Base-by-base conservation (phyloP, 768 basidiomycete genomes). In the Kwoniella mangroviensis region DNA sequence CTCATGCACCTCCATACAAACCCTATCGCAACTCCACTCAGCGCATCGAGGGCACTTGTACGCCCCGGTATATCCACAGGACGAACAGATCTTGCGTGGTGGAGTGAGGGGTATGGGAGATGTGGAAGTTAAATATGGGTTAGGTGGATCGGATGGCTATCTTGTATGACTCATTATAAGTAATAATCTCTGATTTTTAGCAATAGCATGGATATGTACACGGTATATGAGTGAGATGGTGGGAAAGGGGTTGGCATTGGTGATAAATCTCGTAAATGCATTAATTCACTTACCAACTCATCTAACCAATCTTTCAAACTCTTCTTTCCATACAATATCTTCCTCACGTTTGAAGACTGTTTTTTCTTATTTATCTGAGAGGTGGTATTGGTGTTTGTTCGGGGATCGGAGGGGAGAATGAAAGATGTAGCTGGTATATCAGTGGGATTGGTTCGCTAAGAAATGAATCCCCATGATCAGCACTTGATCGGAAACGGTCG, bases 391-490 rank as follows among this genome's bases (percentile, higher is more conserved):
- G 60, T 11, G 65, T n/a, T n/a, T 63, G 61, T 22, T 62, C 57
- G 17, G 17, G 45, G 15, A 28, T 63, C 26, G 26, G 70, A 45
- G 19, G 41, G 43, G 22, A 56, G 70, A 34, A 66, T 63, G 74
- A 79, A 82, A 1, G 78, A 79, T 0, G 69, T 59, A 54, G 75
- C 68, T 17, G 81, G 81, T 40, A 80, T 78, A 58, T 82, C 81
- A 22, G 80, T 79, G 7, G 79, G 76, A 61, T 82, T 82, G 0
- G 81, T 82, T 9, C 81, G 72, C 81, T 82, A 34, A 67, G 11
- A 17, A 17, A 40, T 21, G 1, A 24, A 7, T 4, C 3, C 1
- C 6, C 6, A 34, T 7, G 34, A 34, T 34, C 34, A 34, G 34
- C 34, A 34, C 6, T 34, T 6, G 34, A 34, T 34, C 34, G 9